Base-by-base conservation (phyloP, 257 asterid species). In the Solanum infundibuliforme region DNA sequence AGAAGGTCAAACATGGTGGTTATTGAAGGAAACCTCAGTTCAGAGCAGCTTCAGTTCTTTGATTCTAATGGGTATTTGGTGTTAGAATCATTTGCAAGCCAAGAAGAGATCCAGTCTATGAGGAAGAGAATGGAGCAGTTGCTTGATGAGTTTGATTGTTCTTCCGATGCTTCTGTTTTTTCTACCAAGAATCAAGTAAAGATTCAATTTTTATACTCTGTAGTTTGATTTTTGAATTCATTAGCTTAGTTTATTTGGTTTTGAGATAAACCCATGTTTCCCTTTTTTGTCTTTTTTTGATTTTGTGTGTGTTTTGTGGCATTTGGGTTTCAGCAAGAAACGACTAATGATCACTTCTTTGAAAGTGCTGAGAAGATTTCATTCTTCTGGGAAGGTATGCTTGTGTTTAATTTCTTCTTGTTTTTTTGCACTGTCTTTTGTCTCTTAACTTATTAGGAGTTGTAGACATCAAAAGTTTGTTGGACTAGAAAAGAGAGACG, bases 341-440 rank as follows among this genome's bases (percentile, higher is more conserved):
- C 95, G 1, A 92, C 98, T 75, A 93, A 94, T 88, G 94, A 93
- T 87, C 95, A 95, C 95, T 94, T 97, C 93, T 97, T 90, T 41
- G 97, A 94, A 79, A 97, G 99, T 87, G 98, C 98, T 81, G 99
- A 96, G 91, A 95, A 94, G 92, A 93, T 97, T 88, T 97, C 99
- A 29, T 95, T 94, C 88, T 96, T 97, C 94, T 95, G 95, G 88
- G 99, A 97, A 96, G 99, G 99, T 96, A 14, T 84, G 87, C n/a
- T 25, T 35, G 32, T 32, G 2, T 39, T 68, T 21, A 69, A 84
- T 8, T 85, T 52, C 38, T 11, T 41, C 14, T 16, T 84, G 31
- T 12, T 20, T 62, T n/a, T 5, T 13, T 84, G 10, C 16, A 10
- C 46, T 20, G 34, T 52, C 32, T 14, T 68, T 83, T 25, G 43